Base-by-base conservation (phyloP, 352 stramenopile species). In the Globisporangium yorkense region DNA sequence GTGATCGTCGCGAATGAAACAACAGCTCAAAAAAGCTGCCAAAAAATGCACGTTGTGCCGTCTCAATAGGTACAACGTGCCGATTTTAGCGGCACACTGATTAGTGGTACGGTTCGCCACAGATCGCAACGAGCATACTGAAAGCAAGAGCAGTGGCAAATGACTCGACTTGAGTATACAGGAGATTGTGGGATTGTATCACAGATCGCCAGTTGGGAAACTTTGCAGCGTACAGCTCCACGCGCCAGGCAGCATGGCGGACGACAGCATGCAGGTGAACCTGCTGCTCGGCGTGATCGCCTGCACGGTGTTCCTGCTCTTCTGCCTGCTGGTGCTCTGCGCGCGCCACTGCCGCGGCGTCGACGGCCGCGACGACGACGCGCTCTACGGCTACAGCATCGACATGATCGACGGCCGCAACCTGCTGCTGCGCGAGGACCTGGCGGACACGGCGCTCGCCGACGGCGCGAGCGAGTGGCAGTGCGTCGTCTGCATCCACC, bases 401-500 rank as follows among this genome's bases (percentile, higher is more conserved):
- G 74, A 87, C 51, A 75, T 66, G 52, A 72, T 84, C 49, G 76
- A 87, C 64, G 59, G 67, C 20, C 72, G 75, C 29, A 69, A 65
- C 57, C 49, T 72, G 48, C 69, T 87, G 52, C 64, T 84, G 53
- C 80, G 80, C 37, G 77, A 88, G 61, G 73, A 90, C 56, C 66
- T 90, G 21, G 74, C 76, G 51, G 77, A 88, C 55, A 89, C 76
- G 29, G 74, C 82, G 35, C 63, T 90, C 35, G 76, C 87, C 37
- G 72, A 77, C 20, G 80, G 73, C 20, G 61, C 65, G 50, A 81
- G 65, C 52, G 80, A 90, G 62, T 89, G 80, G 80, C 76, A 89
- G 57, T 90, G 80, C 61, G 57, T 89, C 53, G 79, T 90, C 12
- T 90, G 80, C 55, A 71, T 76, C 46, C 79, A 90, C 55, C 70